These are phyloP conservation scores for Penicillium sp. DNA, from an alignment of 2,329 filamentous ascomycete species.

Conservation along the genomic window DNA sequence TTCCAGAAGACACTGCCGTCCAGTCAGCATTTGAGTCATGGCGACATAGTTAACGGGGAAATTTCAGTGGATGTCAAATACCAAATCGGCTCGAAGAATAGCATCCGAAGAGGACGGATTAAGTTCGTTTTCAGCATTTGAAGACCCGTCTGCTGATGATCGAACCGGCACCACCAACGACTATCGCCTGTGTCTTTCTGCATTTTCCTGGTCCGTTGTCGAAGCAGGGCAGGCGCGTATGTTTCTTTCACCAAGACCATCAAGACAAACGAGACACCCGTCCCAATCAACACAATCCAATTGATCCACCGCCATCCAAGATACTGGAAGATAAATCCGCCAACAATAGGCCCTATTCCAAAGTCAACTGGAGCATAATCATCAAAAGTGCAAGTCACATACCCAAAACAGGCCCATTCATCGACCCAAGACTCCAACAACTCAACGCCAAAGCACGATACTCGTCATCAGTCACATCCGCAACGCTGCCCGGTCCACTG, in stretches of 20 bases:
- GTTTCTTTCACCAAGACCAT: slow-evolving; percentile 67
- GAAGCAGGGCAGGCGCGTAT: slow-evolving; percentile 68
- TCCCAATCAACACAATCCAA: slow-evolving; percentile 72
- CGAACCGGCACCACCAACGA: slow-evolving; percentile 72
- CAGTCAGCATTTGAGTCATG: background rate
- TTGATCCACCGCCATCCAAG: slow-evolving; percentile 81
- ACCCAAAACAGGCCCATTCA: slow-evolving; percentile 62
- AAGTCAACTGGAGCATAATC: no score
- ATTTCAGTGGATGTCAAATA: no score
- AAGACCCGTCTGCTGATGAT: slow-evolving; percentile 58
- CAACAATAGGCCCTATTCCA: slow-evolving; percentile 21
- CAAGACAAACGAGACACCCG: slow-evolving; percentile 59
- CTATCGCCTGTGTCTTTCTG: slow-evolving; percentile 65
- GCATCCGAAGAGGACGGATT: slow-evolving; percentile 67
- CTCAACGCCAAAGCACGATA: slow-evolving; percentile 74
- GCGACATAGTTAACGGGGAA: no score
- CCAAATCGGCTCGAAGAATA: slow-evolving; percentile 71
- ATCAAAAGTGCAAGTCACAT: background rate
- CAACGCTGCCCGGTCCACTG: slow-evolving; percentile 74
- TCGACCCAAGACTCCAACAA: slow-evolving; percentile 74
- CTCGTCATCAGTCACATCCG: slow-evolving; percentile 73
- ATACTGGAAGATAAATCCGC: slow-evolving; percentile 47
- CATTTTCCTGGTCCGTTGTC: slow-evolving; percentile 59
- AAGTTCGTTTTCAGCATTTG: slow-evolving; percentile 67
- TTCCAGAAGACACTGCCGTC: slow-evolving; percentile 62